Conservation (phyloP, 768 basidiomycete genomes). For the Amanita exitialis region DNA sequence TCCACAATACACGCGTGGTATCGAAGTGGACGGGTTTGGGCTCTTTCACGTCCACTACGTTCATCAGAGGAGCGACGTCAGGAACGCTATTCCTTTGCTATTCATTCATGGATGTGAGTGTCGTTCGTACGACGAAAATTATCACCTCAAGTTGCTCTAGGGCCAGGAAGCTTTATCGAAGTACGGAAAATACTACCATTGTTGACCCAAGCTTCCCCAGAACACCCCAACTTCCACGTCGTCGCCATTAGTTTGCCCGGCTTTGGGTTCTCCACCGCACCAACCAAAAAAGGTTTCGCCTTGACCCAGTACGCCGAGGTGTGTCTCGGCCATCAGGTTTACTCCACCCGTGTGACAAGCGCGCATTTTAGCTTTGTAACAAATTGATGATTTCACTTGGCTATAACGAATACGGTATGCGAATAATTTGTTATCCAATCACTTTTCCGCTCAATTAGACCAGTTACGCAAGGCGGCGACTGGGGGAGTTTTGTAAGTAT, state of each 20-base stretch:
- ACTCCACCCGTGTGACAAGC: conserved; percentile 30
- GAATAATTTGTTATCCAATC: not conserved
- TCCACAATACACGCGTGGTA: conserved; percentile 46
- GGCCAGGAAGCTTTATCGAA: conserved; percentile 54
- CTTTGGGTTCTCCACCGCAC: conserved; percentile 50
- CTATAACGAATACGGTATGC: conserved; percentile 37
- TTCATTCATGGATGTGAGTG: conserved; percentile 44
- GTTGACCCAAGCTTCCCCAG: conserved; percentile 29
- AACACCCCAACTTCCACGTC: conserved; percentile 50
- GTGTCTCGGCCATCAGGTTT: not conserved
- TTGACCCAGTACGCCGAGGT: conserved; percentile 45
- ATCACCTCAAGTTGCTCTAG: conserved; percentile 19
- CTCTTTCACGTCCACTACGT: conserved; percentile 45
- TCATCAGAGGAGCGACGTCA: conserved; percentile 35
- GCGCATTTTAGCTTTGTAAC: conserved; percentile 41
- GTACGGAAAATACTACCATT: conserved; percentile 47
- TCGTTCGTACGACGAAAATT: not conserved
- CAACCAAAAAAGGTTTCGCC: conserved; percentile 38
- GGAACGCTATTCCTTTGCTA: conserved; percentile 33
- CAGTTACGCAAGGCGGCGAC: conserved; percentile 39
- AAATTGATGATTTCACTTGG: conserved; percentile 41
- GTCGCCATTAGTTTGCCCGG: conserved; percentile 51
- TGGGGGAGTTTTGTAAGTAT: conserved; percentile 30
- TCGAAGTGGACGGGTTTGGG: conserved; percentile 37
- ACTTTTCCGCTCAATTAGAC: not conserved